phyloP scores from a whole-genome alignment of 352 stramenopile species.

The Phytophthora melonis region DNA sequence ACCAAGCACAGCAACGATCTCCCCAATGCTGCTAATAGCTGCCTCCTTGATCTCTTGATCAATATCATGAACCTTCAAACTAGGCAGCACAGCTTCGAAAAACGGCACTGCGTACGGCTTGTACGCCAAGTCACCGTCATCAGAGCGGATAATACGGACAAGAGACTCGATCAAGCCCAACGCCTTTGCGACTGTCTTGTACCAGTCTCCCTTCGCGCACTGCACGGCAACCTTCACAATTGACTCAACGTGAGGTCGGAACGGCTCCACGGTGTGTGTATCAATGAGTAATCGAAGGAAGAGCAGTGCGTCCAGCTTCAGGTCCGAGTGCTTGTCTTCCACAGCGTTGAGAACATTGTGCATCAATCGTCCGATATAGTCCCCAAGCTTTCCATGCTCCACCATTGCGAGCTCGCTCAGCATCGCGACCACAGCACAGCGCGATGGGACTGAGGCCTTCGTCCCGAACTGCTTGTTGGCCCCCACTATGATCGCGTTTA shows the following conservation, averaged over 20 bases:
- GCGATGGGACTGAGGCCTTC: conserved; percentile 80
- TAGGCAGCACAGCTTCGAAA: conserved; percentile 94
- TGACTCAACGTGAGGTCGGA: conserved; percentile 82
- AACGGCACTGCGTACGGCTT: conserved; percentile 83
- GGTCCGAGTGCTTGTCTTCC: conserved; percentile 92
- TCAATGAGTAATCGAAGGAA: conserved; percentile 95
- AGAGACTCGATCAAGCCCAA: conserved; percentile 94
- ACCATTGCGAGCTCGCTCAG: conserved; percentile 88
- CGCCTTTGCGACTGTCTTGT: conserved; percentile 98
- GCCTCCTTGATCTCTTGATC: conserved; percentile 99
- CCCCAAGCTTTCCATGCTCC: conserved; percentile 73
- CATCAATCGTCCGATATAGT: conserved; percentile 79
- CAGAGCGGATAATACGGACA: conserved; percentile 80
- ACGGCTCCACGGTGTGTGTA: conserved; percentile 83
- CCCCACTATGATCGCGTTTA: conserved; percentile 75
- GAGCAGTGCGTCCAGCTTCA: conserved; percentile 96
- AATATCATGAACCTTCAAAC: conserved; percentile 96
- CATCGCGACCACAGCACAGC: conserved; percentile 87
- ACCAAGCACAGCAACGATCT: conserved; percentile 87
- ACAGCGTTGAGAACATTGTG: conserved; percentile 88
- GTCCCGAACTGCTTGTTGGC: conserved; percentile 86
- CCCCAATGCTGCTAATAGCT: conserved; percentile 92
- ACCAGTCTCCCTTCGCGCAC: conserved; percentile 97
- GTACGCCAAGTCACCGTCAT: conserved; percentile 42
- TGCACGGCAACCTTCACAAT: conserved; percentile 91